Evolutionary conservation across 1,139 yeast species (phyloP), one percentile per base, ranked within the genome.

Genomic region (Suhomyces ambrosiae): DNA sequence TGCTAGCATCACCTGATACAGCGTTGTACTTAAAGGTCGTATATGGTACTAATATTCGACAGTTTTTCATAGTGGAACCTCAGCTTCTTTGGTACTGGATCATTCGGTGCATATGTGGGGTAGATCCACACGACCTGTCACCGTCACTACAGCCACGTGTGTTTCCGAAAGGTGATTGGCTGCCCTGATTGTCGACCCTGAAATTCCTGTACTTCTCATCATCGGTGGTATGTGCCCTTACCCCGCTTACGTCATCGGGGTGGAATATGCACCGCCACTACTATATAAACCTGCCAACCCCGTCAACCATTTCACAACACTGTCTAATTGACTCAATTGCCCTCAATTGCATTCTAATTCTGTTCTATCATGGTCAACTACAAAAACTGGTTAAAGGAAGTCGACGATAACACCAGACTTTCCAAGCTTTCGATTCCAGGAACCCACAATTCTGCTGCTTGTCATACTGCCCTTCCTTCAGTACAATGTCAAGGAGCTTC

Each of bases 401-500:
- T 83, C 41, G 61, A 67, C 41, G 86, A 82, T 57, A 68, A 79
- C 57, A 65, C 73, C 27, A 54, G 56, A 26, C 46, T 85, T 33
- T 68, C 83, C 6, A 64, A 72, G 46, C 68, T 86, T 41, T 70
- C 90, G 0, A 69, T 85, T 40, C 89, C 94, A 5, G 95, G 94
- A 11, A 84, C 94, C 12, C 95, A 86, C 65, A 85, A 85, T 54
- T 73, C 87, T 22, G 88, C 86, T 9, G 92, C 94, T 8, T 78
- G 77, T 52, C 82, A 82, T 58, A 65, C 76, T n/a, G 84, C 92
- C 1, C 68, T 84, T 36, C 92, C 92, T 14, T 80, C 88, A 0
- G 92, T 85, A 23, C 84, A 81, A 56, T 86, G 95, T 59, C 95
- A 86, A 58, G 86, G 81, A 14, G 77, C 68, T 7, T 60, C 77